Evolutionary conservation across 2,329 filamentous ascomycete species (phyloP).

Genomic region (Akanthomyces dipterigenus): DNA sequence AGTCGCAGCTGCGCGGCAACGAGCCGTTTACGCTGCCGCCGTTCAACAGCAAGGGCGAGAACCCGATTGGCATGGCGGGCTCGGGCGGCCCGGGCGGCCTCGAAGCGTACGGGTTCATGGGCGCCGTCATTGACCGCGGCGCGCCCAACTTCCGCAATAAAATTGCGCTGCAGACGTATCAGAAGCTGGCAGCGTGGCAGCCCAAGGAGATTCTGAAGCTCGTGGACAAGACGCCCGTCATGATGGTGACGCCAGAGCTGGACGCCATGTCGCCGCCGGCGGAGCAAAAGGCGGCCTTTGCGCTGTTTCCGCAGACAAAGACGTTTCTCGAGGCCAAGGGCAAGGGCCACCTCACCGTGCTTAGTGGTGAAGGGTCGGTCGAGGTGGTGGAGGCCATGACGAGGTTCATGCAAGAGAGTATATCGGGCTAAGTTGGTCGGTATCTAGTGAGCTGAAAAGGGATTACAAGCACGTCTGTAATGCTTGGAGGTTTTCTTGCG

Average conservation of each 20-base stretch:
- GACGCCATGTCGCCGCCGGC: constrained; percentile 28
- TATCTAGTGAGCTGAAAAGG: neutral
- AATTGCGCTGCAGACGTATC: constrained; percentile 23
- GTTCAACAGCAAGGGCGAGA: constrained; percentile 29
- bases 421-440: neutral
- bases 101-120: constrained; percentile 19
- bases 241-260: constrained; percentile 23
- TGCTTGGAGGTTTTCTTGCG: neutral
- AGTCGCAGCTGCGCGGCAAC: constrained; percentile 32
- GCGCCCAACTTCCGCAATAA: constrained; percentile 19
- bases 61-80: constrained; percentile 27
- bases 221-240: constrained; percentile 16
- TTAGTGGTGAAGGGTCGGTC: neutral
- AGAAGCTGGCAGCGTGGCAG: constrained; percentile 19
- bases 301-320: constrained; percentile 42
- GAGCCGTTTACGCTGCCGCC: constrained; percentile 29
- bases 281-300: constrained; percentile 12
- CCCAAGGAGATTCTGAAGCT: constrained; percentile 16
- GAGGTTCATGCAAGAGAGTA: neutral
- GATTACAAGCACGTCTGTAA: too few relatives aligned
- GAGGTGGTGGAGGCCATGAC: constrained; percentile 1
- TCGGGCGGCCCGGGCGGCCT: constrained; percentile 3
- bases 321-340: neutral
- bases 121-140: constrained; percentile 12
- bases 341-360: neutral